Percentiles rank a stretch among this genome's conserved stretches.
phyloP scores from a whole-genome alignment of 2,329 filamentous ascomycete species.

The Balansia obtecta region DNA sequence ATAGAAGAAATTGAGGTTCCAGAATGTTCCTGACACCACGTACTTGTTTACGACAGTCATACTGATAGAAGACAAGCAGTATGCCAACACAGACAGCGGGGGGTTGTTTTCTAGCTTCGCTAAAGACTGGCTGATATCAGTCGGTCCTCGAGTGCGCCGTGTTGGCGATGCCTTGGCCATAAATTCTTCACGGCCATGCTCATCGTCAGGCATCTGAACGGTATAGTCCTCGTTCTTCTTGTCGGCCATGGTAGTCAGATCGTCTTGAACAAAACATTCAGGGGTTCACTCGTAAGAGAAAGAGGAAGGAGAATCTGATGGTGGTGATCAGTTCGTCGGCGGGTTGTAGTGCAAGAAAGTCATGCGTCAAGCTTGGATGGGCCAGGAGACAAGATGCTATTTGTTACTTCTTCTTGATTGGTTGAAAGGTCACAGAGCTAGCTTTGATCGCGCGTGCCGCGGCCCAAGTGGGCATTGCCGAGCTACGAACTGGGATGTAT shows the following conservation, averaged over 20 bases:
- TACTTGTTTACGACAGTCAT: conserved; percentile 99
- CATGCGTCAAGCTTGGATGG: too few species aligned
- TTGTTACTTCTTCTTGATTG: too few species aligned
- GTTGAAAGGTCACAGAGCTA: too few species aligned
- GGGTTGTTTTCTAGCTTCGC: conserved; percentile 61
- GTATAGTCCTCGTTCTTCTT: conserved; percentile 79
- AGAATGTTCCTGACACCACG: conserved; percentile 77
- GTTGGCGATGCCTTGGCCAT: conserved; percentile 18
- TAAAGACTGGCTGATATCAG: conserved; percentile 12
- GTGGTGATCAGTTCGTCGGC: neutral
- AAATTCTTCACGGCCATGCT: conserved; percentile 38
- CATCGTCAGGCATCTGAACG: conserved; percentile 54
- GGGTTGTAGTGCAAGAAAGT: too few species aligned
- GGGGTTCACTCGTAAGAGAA: neutral
- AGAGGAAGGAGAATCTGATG: neutral
- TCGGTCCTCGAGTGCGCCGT: conserved; percentile 5
- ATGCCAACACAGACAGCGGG: conserved; percentile 68
- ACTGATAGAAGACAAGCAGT: conserved; percentile 91
- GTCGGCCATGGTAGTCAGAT: conserved; percentile 51
- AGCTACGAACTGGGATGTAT: too few species aligned
- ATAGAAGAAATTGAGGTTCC: conserved; percentile 96
- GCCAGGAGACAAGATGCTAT: too few species aligned
- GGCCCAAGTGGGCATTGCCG: too few species aligned
- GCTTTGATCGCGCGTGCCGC: too few species aligned
- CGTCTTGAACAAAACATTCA: neutral